Percentiles rank a stretch among this genome's conserved stretches.
Conservation (phyloP, 495 filamentous ascomycete species). For the Entonaema liquescens region DNA sequence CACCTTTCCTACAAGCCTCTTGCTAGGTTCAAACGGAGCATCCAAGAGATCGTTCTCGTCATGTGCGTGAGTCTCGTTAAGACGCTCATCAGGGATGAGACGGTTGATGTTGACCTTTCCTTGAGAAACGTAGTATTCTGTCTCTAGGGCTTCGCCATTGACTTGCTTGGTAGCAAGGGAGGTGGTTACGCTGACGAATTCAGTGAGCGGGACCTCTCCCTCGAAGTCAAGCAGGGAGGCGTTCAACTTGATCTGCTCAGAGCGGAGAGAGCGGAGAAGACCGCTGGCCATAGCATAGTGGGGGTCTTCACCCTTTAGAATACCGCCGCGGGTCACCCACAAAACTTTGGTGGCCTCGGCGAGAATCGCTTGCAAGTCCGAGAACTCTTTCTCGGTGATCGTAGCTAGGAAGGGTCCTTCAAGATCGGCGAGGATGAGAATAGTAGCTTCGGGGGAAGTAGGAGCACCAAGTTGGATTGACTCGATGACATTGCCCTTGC, state of each 20-base stretch:
- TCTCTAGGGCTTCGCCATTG: conserved; percentile 18
- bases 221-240: conserved; percentile 40
- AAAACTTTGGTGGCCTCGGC: conserved; percentile 45
- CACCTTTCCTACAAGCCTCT: conserved; percentile 8
- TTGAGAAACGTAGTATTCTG: conserved; percentile 36
- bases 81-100: conserved; percentile 30
- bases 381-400: conserved; percentile 39
- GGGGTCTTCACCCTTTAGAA: conserved; percentile 42
- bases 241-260: conserved; percentile 50
- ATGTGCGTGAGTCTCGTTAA: conserved; percentile 16
- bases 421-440: conserved; percentile 44
- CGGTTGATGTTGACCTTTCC: conserved; percentile 45
- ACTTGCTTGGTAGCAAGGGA: conserved; percentile 13
- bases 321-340: conserved; percentile 49
- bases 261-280: conserved; percentile 45
- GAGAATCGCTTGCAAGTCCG: conserved; percentile 45
- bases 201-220: conserved; percentile 42
- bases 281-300: conserved; percentile 48
- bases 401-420: conserved; percentile 18
- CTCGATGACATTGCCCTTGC: conserved; percentile 8
- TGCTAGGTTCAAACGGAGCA: neutral
- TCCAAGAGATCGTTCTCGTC: conserved; percentile 3
- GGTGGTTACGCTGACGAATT: neutral
- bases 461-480: conserved; percentile 20
- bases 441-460: neutral